A percentile compares a stretch with the other conserved stretches of the same genome.
Evolutionary conservation across 208 protist species (phyloP).

Genomic region (Leishmania amazonensis): DNA sequence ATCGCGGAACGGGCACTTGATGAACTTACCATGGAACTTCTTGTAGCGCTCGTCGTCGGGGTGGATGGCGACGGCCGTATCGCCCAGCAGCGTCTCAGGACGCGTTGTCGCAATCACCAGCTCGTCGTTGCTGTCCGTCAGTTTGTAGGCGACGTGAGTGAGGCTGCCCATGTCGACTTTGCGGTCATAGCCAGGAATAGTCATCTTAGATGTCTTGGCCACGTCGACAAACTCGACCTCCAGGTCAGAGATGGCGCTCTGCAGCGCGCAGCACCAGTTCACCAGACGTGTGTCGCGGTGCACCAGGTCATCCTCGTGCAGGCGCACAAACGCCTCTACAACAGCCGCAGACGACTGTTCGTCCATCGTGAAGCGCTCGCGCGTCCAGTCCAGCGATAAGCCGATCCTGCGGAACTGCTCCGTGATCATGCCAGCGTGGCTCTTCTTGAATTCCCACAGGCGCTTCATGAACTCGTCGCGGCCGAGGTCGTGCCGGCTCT

Average conservation of each 20-base stretch:
- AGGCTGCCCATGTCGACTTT: slow-evolving; percentile 96
- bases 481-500: slow-evolving; percentile 96
- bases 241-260: slow-evolving; percentile 99
- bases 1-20: slow-evolving; percentile 97
- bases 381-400: slow-evolving; percentile 98
- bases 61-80: slow-evolving; percentile 98
- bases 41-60: slow-evolving; percentile 98
- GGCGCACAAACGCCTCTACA: slow-evolving; percentile 95
- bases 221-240: slow-evolving; percentile 97
- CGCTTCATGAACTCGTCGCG: slow-evolving; percentile 97
- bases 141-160: slow-evolving; percentile 96
- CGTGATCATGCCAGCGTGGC: slow-evolving; percentile 95
- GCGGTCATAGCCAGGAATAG: slow-evolving; percentile 91
- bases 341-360: slow-evolving; percentile 92
- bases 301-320: slow-evolving; percentile 97
- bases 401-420: slow-evolving; percentile 97
- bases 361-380: slow-evolving; percentile 99
- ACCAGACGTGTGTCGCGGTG: slow-evolving; percentile 98
- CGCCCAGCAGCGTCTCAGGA: slow-evolving; percentile 99
- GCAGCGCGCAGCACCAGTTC: slow-evolving; percentile 99
- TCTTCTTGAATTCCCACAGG: slow-evolving; percentile 98
- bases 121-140: slow-evolving; percentile 83
- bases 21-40: slow-evolving; percentile 95
- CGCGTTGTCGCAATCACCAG: slow-evolving; percentile 98
- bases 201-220: slow-evolving; percentile 72